Evolutionary conservation across 495 filamentous ascomycete genomes (phyloP).

Genomic region (Neurospora terricola): DNA sequence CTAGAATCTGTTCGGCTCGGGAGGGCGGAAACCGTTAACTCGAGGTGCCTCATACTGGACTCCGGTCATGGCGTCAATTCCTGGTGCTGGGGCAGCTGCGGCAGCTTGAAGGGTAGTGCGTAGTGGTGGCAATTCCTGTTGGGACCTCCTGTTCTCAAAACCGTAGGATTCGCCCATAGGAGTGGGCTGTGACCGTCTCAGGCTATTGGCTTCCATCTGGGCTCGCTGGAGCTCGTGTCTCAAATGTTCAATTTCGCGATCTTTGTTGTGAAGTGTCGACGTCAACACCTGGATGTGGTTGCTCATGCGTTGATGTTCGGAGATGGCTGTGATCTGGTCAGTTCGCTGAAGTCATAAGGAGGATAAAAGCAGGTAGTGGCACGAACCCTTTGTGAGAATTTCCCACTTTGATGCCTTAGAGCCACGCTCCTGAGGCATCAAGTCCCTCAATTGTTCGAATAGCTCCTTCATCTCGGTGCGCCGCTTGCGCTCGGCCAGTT

Average conservation of each 20-base stretch:
- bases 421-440: slow-evolving; percentile 77
- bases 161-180: slow-evolving; percentile 18
- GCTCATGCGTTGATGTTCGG: slow-evolving; percentile 41
- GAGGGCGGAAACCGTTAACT: slow-evolving; percentile 25
- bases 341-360: background rate
- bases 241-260: slow-evolving; percentile 37
- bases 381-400: slow-evolving; percentile 83
- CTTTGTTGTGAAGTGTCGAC: slow-evolving; percentile 22
- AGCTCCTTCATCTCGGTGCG: slow-evolving; percentile 97
- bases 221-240: slow-evolving; percentile 29
- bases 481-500: slow-evolving; percentile 90
- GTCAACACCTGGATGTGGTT: slow-evolving; percentile 27
- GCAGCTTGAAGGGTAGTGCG: slow-evolving; percentile 22
- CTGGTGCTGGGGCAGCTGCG: slow-evolving; percentile 9
- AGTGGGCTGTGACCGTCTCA: slow-evolving; percentile 28
- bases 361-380: background rate
- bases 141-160: slow-evolving; percentile 19
- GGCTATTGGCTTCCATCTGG: slow-evolving; percentile 10
- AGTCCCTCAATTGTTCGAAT: slow-evolving; percentile 74
- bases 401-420: slow-evolving; percentile 99
- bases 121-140: slow-evolving; percentile 39
- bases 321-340: slow-evolving; percentile 33
- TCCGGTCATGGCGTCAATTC: slow-evolving; percentile 43
- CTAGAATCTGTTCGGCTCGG: slow-evolving; percentile 12
- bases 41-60: slow-evolving; percentile 42